A percentile compares a stretch with the other conserved stretches of the same genome.
Conservation (phyloP, 257 asterid species). For the Galeopsis tetrahit region DNA sequence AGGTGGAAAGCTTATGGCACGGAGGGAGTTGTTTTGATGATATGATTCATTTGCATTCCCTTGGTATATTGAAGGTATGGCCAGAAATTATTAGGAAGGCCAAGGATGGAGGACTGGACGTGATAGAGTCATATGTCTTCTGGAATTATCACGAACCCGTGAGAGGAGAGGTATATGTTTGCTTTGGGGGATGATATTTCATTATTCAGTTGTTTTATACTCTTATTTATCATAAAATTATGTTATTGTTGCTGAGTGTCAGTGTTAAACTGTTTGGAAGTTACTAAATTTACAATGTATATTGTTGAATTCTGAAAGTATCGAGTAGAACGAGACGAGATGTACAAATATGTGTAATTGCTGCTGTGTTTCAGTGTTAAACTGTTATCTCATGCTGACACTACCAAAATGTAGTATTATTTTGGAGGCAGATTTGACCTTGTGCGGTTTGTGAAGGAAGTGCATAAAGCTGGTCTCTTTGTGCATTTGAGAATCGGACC, state of each 20-base stretch:
- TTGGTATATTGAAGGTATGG: constrained; percentile 59
- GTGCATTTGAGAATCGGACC: constrained; percentile 82
- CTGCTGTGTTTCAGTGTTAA: too few species aligned
- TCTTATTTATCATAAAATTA: neutral
- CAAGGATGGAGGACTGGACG: constrained; percentile 87
- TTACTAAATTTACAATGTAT: neutral
- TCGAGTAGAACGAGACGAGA: neutral
- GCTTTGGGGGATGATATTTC: neutral
- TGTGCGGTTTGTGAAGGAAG: constrained; percentile 73
- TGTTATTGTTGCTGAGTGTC: neutral
- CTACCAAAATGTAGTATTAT: constrained; percentile 53
- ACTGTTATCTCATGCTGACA: neutral
- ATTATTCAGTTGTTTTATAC: neutral
- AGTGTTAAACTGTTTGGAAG: neutral
- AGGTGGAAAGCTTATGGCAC: too few species aligned
- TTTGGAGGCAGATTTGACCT: constrained; percentile 77
- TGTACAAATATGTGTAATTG: neutral
- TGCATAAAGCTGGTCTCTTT: constrained; percentile 70
- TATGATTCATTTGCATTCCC: neutral
- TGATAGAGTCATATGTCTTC: constrained; percentile 83
- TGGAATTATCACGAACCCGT: constrained; percentile 89
- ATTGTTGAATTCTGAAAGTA: neutral
- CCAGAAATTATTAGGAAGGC: constrained; percentile 68
- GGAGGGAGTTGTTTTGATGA: neutral
- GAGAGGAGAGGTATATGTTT: constrained; percentile 59